A percentile compares a stretch with the other conserved stretches of the same genome.
Conservation (phyloP, 805 yeast species). For the Candida sphagnicola region DNA sequence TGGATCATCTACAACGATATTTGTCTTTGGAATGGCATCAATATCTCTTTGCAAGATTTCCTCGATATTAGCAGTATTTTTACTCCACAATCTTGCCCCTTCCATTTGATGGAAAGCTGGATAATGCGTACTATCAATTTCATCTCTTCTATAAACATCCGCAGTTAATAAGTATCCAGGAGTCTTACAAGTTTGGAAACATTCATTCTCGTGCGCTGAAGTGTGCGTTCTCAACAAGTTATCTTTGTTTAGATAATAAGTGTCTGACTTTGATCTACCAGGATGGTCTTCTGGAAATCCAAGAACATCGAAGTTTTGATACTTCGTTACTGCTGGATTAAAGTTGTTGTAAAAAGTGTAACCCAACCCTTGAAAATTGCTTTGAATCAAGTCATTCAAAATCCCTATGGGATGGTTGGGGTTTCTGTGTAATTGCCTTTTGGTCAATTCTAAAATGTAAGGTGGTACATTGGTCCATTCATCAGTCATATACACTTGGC, state of each 20-base stretch:
- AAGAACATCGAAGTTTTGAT: slow-evolving; percentile 84
- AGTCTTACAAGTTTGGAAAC: slow-evolving; percentile 61
- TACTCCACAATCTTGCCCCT: slow-evolving; percentile 86
- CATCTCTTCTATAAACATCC: slow-evolving; percentile 94
- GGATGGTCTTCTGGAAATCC: slow-evolving; percentile 93
- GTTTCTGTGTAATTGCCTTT: slow-evolving; percentile 68
- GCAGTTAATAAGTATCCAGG: slow-evolving; percentile 93
- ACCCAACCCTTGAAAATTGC: slow-evolving; percentile 59
- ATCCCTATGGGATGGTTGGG: slow-evolving; percentile 89
- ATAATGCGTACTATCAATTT: slow-evolving; percentile 91
- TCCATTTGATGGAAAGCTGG: slow-evolving; percentile 98
- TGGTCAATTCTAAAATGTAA: slow-evolving; percentile 62
- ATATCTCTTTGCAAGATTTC: slow-evolving; percentile 46
- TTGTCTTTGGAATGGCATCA: slow-evolving; percentile 58
- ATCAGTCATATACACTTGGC: slow-evolving; percentile 55
- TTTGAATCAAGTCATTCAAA: slow-evolving; percentile 68
- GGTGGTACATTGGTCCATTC: slow-evolving; percentile 85
- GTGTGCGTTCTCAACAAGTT: slow-evolving; percentile 87
- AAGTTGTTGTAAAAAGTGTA: slow-evolving; percentile 77
- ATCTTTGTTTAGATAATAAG: slow-evolving; percentile 79
- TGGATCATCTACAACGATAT: slow-evolving; percentile 76
- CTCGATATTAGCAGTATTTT: slow-evolving; percentile 45
- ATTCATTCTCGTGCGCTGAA: slow-evolving; percentile 91
- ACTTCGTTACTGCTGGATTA: slow-evolving; percentile 75
- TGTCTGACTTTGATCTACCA: slow-evolving; percentile 88